These are phyloP conservation scores for Hortaea werneckii DNA, from an alignment of 2,329 filamentous ascomycete genomes.

Conservation along the genomic window DNA sequence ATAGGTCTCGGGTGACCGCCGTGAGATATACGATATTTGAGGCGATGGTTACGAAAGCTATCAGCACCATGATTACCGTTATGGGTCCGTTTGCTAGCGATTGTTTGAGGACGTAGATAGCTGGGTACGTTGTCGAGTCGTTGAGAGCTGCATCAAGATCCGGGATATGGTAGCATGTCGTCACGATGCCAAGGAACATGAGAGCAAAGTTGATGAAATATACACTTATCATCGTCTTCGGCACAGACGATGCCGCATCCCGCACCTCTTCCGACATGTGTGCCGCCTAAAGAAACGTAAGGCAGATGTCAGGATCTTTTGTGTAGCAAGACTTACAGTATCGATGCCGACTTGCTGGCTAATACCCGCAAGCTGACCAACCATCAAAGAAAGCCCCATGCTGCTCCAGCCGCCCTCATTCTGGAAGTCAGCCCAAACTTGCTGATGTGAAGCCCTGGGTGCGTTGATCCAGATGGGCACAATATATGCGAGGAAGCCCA, in stretches of 20 bases:
- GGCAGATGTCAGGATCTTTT: not conserved
- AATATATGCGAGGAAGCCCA: conserved; percentile 4
- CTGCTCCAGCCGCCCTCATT: conserved; percentile 27
- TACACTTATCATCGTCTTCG: conserved; percentile 1
- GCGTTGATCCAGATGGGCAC: conserved; percentile 6
- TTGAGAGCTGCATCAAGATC: conserved; percentile 7
- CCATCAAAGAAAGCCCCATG: conserved; percentile 22
- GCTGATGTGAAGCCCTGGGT: not conserved
- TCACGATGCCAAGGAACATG: conserved; percentile 2
- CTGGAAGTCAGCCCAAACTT: conserved; percentile 4
- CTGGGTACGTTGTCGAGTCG: conserved; percentile 26
- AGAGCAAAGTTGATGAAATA: conserved; percentile 3
- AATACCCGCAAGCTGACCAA: conserved; percentile 20
- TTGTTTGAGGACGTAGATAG: conserved; percentile 25
- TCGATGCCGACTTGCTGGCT: conserved; percentile 1
- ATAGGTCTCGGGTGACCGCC: conserved; percentile 11
- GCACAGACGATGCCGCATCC: not conserved
- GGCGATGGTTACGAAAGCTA: conserved; percentile 6
- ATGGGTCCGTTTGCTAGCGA: conserved; percentile 10
- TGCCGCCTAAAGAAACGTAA: not conserved
- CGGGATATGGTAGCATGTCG: conserved; percentile 5
- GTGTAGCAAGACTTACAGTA: not conserved
- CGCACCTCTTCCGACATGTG: conserved; percentile 5
- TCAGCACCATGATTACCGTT: conserved; percentile 8
- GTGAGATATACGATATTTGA: conserved; percentile 10